A percentile compares a stretch with the other conserved stretches of the same genome.
Evolutionary conservation across 441 rosid genomes (phyloP).

Genomic region (Jatropha multifida): DNA sequence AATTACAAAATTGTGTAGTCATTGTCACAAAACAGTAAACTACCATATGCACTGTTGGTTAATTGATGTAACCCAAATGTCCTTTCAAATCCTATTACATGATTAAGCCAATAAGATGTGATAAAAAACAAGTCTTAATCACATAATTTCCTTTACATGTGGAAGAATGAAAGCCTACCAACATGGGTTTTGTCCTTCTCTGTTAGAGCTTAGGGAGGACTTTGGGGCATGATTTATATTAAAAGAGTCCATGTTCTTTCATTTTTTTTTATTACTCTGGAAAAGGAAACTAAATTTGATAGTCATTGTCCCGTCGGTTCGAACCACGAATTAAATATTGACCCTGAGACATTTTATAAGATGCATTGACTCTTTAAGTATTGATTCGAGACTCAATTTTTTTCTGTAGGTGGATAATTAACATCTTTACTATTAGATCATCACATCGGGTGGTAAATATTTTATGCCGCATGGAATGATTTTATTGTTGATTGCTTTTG

Average conservation of each 20-base stretch:
- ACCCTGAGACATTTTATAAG: too few relatives aligned
- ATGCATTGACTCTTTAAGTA: too few relatives aligned
- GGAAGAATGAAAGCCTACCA: constrained; percentile 16
- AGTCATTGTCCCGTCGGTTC: too few relatives aligned
- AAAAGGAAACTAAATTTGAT: too few relatives aligned
- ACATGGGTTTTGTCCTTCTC: background rate
- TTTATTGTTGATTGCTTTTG: background rate
- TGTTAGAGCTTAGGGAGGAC: too few relatives aligned
- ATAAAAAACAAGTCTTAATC: background rate
- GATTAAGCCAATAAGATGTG: background rate
- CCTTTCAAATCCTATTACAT: background rate
- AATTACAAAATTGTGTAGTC: background rate
- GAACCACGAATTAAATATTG: too few relatives aligned
- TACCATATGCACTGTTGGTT: constrained; percentile 16
- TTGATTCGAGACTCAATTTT: too few relatives aligned
- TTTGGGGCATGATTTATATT: background rate
- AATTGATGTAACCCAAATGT: background rate
- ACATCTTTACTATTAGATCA: too few relatives aligned
- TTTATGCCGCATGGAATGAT: background rate
- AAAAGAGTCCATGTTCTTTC: too few relatives aligned
- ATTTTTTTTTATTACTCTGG: too few relatives aligned
- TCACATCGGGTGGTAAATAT: too few relatives aligned
- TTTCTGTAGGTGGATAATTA: too few relatives aligned
- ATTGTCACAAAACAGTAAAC: background rate
- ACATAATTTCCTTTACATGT: constrained; percentile 9